Evolutionary conservation across 768 basidiomycete species (phyloP), one percentile per base, ranked within the genome.

Genomic region (Leucocoprinus birnbaumii): DNA sequence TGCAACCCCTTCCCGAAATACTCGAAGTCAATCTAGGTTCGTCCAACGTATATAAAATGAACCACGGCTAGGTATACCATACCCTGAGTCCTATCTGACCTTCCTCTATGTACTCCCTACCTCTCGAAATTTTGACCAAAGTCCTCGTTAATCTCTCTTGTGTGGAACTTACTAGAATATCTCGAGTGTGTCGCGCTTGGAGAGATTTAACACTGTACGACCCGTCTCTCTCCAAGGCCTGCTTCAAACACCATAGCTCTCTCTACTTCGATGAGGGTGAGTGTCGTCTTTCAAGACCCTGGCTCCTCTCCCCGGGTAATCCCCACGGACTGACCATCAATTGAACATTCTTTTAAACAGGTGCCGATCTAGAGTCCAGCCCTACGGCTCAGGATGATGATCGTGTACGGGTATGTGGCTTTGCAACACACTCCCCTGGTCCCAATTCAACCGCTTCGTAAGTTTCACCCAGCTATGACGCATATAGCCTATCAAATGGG

Each of bases 401-500:
- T 26, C 52, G n/a, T 24, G 24, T 53, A 35, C 42, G 51, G 22
- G 52, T 46, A 26, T 3, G 43, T 5, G 19, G 21, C 16, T n/a
- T 14, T 24, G 14, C 27, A 14, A 9, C n/a, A 19, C 25, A 3
- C 24, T 49, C 10, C 16, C 18, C 35, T 9, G 26, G 3, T 31
- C 51, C 21, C 16, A 9, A 14, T 11, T 50, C 16, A 45, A 11
- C 6, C 19, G 11, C 16, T n/a, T 27, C 14, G 16, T n/a, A 31
- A 63, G 62, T 44, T 59, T 38, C 60, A 63, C 47, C 62, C 58
- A 21, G 58, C 46, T 5, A 44, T 63, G 42, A 16, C 48, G 8
- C 50, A 47, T 9, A 44, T 59, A 40, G 51, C 48, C 5, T 63
- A 63, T 49, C 54, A 47, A 5, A 56, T 61, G 46, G 62, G 62